Conservation (phyloP, 805 yeast species). For the Metschnikowia amazonensis region DNA sequence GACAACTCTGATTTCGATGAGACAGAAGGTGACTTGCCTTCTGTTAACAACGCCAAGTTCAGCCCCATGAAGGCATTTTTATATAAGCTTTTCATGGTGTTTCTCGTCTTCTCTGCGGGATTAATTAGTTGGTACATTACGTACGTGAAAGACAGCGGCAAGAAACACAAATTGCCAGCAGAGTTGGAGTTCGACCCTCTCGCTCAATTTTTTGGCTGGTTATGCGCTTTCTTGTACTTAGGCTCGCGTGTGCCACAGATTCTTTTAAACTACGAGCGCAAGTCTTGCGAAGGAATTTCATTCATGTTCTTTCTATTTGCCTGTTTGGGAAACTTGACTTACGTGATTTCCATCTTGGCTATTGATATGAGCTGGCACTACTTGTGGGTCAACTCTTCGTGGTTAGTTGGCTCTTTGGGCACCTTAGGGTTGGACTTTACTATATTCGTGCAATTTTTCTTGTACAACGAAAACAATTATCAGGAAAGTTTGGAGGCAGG, state of each 20-base stretch:
- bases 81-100: constrained; percentile 50
- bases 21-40: constrained; percentile 26
- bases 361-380: constrained; percentile 69
- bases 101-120: constrained; percentile 71
- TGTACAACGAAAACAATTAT: constrained; percentile 48
- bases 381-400: constrained; percentile 76
- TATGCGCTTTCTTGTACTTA: constrained; percentile 68
- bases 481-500: constrained; percentile 2
- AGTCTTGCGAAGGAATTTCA: constrained; percentile 93
- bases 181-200: constrained; percentile 62
- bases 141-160: constrained; percentile 42
- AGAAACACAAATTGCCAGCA: constrained; percentile 26
- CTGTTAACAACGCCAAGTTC: constrained; percentile 14
- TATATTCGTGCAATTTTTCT: constrained; percentile 81
- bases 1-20: constrained; percentile 24
- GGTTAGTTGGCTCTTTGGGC: constrained; percentile 91
- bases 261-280: constrained; percentile 74
- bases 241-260: constrained; percentile 95
- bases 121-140: constrained; percentile 83
- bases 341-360: constrained; percentile 78
- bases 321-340: constrained; percentile 88
- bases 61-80: constrained; percentile 22
- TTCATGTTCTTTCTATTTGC: constrained; percentile 93
- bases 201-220: constrained; percentile 87
- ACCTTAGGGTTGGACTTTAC: constrained; percentile 79